These are phyloP conservation scores for Sanghuangporus sanghuang DNA, from an alignment of 1,284 basidiomycete species.

Conservation along the genomic window DNA sequence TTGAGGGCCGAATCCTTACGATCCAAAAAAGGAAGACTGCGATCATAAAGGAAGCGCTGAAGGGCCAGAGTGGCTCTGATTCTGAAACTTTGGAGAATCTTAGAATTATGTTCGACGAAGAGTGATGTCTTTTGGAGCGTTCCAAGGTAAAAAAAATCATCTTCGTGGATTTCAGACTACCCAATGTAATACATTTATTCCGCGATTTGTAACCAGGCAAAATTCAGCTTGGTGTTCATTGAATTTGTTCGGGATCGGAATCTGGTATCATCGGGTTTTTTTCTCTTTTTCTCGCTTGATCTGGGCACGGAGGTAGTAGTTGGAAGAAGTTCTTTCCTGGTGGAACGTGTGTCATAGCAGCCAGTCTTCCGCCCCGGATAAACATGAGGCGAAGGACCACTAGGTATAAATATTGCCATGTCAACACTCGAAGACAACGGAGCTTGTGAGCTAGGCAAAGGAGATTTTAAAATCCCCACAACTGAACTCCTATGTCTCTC, in stretches of 20 bases:
- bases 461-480: background rate
- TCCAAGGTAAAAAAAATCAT: background rate
- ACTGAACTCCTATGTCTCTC: background rate
- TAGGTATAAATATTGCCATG: background rate
- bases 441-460: background rate
- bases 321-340: background rate
- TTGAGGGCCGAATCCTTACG: constrained; percentile 77
- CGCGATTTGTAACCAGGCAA: background rate
- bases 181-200: background rate
- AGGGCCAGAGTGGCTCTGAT: constrained; percentile 44
- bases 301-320: background rate
- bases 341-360: background rate
- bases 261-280: background rate
- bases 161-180: background rate
- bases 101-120: constrained; percentile 66
- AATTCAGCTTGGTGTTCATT: background rate
- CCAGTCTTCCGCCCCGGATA: background rate
- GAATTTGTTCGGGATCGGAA: too few species aligned
- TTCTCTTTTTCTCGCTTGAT: background rate
- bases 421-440: background rate
- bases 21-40: constrained; percentile 90
- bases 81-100: constrained; percentile 73
- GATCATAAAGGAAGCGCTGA: constrained; percentile 76
- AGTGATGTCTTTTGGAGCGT: background rate
- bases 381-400: background rate